Conservation (phyloP, 331 rosid species). For the Prunus yedoensis region DNA sequence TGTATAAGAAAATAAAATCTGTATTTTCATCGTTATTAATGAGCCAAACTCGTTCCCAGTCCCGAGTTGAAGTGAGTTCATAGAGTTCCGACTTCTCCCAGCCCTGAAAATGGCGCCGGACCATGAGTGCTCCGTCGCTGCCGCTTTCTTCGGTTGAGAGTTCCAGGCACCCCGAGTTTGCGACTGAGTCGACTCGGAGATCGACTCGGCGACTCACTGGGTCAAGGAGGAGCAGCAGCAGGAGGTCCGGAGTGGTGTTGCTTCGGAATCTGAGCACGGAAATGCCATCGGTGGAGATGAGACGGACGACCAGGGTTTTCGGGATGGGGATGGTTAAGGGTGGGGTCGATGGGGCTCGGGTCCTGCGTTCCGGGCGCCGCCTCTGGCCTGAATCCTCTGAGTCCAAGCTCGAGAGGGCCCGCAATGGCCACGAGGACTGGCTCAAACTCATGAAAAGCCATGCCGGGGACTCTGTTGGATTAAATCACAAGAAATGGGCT, state of each 20-base stretch:
- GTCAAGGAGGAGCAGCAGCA: conserved; percentile 13
- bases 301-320: conserved; percentile 84
- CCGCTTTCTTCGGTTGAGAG: conserved; percentile 1
- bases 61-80: too few species aligned
- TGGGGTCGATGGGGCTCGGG: conserved; percentile 61
- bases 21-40: not conserved
- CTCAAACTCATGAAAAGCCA: conserved; percentile 28
- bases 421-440: conserved; percentile 51
- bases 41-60: not conserved
- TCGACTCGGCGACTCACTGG: conserved; percentile 22
- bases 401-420: conserved; percentile 39
- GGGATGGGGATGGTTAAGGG: conserved; percentile 60
- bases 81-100: not conserved
- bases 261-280: conserved; percentile 49
- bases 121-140: conserved; percentile 9
- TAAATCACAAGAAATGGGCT: conserved; percentile 21
- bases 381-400: conserved; percentile 70
- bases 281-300: conserved; percentile 82
- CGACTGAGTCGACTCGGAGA: conserved; percentile 40
- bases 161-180: conserved; percentile 12
- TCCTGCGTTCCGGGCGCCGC: conserved; percentile 78
- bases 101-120: not conserved
- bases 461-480: conserved; percentile 8
- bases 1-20: not conserved
- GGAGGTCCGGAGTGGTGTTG: conserved; percentile 28